Base-by-base conservation (phyloP, 1,139 yeast genomes). In the Geotrichum phurueaensis region DNA sequence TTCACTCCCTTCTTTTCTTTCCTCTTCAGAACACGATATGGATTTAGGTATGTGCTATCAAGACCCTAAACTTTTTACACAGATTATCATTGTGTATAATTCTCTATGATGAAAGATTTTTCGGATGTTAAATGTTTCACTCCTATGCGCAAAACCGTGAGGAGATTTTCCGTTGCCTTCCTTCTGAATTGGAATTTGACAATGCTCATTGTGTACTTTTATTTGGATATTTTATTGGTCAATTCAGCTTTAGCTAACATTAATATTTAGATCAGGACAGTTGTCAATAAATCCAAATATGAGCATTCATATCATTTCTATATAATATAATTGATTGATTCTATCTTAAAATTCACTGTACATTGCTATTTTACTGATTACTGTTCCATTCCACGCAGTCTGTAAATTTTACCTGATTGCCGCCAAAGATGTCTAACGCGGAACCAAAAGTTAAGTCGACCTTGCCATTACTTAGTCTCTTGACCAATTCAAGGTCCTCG, bases 401-500 rank as follows among this genome's bases (percentile, higher is more conserved):
- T 1, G 78, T 79, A 68, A 91, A 90, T 67, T 78, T 83, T 45
- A 94, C 97, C 55, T 87, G 74, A 4, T 75, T 73, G 0, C 98
- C 98, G 0, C 99, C 99, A 77, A 94, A 94, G 5, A 94, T 90
- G 71, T 94, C 99, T 63, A 95, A 76, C 0, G 97, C 87, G 71
- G 96, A 87, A 1, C 99, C 99, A 69, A 77, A 92, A 0, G 99
- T 94, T 70, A 94, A 77, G 71, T 94, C 98, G 7, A 94, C 96
- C 67, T 82, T 86, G 1, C 96, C 96, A 1, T 76, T 67, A 71
- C 97, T 90, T 67, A 94, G 75, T 51, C 71, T 65, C 9, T 83
- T 73, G 1, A 94, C 99, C 25, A 79, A 76, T 12, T 77, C 79
- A 63, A 94, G 78, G 72, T 94, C 99, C 0, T 75, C 72, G 0